Evolutionary conservation across 805 yeast genomes (phyloP).

Genomic region (Candida tallmaniae): DNA sequence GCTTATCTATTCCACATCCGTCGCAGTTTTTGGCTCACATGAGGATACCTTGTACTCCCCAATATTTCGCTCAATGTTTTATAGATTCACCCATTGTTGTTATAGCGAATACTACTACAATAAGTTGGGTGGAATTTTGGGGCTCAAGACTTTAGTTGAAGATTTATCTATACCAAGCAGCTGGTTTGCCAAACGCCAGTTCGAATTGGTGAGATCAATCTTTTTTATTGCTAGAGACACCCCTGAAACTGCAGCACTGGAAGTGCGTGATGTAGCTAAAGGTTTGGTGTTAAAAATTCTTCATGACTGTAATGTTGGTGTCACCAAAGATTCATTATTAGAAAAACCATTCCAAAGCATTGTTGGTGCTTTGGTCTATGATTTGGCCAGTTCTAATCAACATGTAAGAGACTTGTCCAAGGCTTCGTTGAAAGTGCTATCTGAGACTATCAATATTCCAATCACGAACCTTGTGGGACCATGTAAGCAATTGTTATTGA

Average conservation of each 20-base stretch:
- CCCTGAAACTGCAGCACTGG: conserved; percentile 80
- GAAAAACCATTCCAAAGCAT: conserved; percentile 76
- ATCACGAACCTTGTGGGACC: conserved; percentile 74
- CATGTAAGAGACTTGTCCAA: conserved; percentile 82
- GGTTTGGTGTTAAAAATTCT: conserved; percentile 61
- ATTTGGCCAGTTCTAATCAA: conserved; percentile 82
- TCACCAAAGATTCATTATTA: conserved; percentile 56
- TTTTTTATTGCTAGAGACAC: conserved; percentile 89
- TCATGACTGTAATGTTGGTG: conserved; percentile 56
- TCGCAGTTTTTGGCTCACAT: conserved; percentile 62
- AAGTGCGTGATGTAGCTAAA: conserved; percentile 69
- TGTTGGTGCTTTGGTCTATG: conserved; percentile 87
- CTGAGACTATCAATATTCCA: conserved; percentile 66
- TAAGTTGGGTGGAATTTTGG: conserved; percentile 86
- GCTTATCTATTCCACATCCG: conserved; percentile 56
- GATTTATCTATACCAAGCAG: conserved; percentile 63
- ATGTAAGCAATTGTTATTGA: conserved; percentile 74
- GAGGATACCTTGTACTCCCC: conserved; percentile 70
- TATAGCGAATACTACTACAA: conserved; percentile 83
- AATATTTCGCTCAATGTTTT: conserved; percentile 68
- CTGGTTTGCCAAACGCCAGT: conserved; percentile 75
- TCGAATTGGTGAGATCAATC: conserved; percentile 80
- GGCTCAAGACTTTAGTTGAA: conserved; percentile 67
- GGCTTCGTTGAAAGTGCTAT: conserved; percentile 57
- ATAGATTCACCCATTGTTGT: conserved; percentile 84